Evolutionary conservation across 371 early-diverging fungal genomes (phyloP).

Genomic region (Fennellomyces sp.): DNA sequence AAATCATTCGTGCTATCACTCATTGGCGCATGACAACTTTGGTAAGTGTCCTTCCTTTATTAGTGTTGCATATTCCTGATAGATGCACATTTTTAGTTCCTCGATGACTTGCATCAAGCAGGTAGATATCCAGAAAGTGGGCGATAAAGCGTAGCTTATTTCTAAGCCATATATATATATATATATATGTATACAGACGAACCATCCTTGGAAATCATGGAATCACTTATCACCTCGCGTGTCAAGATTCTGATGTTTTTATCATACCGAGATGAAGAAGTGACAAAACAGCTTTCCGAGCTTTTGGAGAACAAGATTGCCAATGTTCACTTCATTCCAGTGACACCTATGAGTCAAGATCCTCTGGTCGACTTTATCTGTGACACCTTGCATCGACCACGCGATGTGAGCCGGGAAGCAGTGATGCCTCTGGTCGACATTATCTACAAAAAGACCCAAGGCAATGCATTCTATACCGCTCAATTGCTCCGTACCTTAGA

Average conservation of each 20-base stretch:
- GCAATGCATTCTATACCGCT: constrained; percentile 43
- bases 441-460: constrained; percentile 35
- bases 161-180: background rate
- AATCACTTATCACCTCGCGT: constrained; percentile 32
- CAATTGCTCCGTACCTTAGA: constrained; percentile 40
- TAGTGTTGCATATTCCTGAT: background rate
- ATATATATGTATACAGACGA: constrained; percentile 23
- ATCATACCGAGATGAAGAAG: constrained; percentile 41
- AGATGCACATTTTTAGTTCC: constrained; percentile 25
- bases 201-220: constrained; percentile 40
- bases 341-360: constrained; percentile 32
- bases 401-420: constrained; percentile 18
- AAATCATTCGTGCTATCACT: constrained; percentile 41
- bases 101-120: constrained; percentile 52
- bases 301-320: constrained; percentile 28
- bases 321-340: constrained; percentile 20
- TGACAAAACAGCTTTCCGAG: constrained; percentile 13
- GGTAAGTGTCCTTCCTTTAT: constrained; percentile 21
- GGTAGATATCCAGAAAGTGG: constrained; percentile 8
- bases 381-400: constrained; percentile 34
- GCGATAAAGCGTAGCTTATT: background rate
- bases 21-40: constrained; percentile 48
- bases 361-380: constrained; percentile 37
- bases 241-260: constrained; percentile 35
- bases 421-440: constrained; percentile 35